phyloP scores from a whole-genome alignment of 306 rosid genomes.

The cucumber (Cucumis sativus) region DNA sequence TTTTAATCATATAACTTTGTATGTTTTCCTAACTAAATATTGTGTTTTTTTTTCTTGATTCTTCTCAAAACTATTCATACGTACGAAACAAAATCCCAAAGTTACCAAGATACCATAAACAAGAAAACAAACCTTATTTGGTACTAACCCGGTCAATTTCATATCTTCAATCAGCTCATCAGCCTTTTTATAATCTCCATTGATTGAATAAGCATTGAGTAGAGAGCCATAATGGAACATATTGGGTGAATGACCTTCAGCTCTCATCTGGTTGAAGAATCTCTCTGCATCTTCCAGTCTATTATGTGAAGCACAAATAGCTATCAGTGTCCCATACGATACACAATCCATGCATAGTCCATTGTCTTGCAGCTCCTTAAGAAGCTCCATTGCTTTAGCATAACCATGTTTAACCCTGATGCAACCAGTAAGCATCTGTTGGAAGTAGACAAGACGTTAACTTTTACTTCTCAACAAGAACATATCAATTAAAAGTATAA shows the following conservation, averaged over 20 bases:
- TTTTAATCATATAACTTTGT: neutral
- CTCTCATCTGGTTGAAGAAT: conserved; percentile 66
- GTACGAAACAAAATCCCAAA: neutral
- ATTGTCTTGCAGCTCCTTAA: conserved; percentile 48
- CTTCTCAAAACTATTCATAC: neutral
- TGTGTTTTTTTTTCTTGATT: neutral
- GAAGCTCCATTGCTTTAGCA: conserved; percentile 57
- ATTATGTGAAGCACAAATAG: conserved; percentile 78
- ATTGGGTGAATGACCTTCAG: conserved; percentile 65
- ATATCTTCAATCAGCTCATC: conserved; percentile 54
- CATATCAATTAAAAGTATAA: neutral
- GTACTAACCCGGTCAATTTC: conserved; percentile 78
- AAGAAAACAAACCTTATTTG: conserved; percentile 85
- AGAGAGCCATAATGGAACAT: conserved; percentile 72
- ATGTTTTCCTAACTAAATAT: neutral
- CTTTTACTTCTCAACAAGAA: neutral
- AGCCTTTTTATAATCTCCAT: conserved; percentile 63
- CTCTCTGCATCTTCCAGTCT: conserved; percentile 67
- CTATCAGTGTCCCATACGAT: conserved; percentile 69
- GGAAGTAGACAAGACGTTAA: conserved; percentile 8
- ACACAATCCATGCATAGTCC: conserved; percentile 58
- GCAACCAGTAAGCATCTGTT: conserved; percentile 81
- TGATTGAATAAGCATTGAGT: conserved; percentile 65
- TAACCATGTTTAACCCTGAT: conserved; percentile 58
- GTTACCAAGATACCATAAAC: conserved; percentile 4